Evolutionary conservation across 306 rosid species (phyloP).

Genomic region (Ziziphus jujuba): DNA sequence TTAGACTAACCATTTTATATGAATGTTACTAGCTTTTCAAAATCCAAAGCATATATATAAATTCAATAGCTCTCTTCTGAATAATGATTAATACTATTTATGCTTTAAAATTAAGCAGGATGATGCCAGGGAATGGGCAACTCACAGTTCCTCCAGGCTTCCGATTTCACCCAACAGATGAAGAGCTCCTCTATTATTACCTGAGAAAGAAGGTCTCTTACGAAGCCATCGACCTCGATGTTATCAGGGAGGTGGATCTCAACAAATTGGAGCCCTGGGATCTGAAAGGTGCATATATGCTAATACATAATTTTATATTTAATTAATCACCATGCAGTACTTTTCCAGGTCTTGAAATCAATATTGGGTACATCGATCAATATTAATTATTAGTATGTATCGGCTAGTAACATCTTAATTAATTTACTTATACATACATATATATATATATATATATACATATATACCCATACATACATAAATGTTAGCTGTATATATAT

Average conservation of each 20-base stretch:
- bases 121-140: slow-evolving; percentile 76
- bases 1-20: no score
- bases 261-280: slow-evolving; percentile 99
- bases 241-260: slow-evolving; percentile 87
- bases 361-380: background rate
- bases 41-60: no score
- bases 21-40: no score
- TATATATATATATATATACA: no score
- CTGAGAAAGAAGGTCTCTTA: slow-evolving; percentile 89
- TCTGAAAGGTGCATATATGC: slow-evolving; percentile 64
- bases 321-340: background rate
- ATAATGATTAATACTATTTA: background rate
- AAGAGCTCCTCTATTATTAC: slow-evolving; percentile 97
- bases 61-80: no score
- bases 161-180: slow-evolving; percentile 94
- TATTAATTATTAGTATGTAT: background rate
- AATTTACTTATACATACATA: no score
- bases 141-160: slow-evolving; percentile 94
- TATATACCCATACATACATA: no score
- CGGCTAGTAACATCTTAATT: background rate
- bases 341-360: no score
- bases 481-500: no score
- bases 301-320: background rate
- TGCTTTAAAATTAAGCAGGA: slow-evolving; percentile 22
- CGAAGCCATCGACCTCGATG: slow-evolving; percentile 95